Evolutionary conservation across 2,329 filamentous ascomycete genomes (phyloP), one percentile per base, ranked within the genome.

Genomic region (Aspergillus calidoustus): DNA sequence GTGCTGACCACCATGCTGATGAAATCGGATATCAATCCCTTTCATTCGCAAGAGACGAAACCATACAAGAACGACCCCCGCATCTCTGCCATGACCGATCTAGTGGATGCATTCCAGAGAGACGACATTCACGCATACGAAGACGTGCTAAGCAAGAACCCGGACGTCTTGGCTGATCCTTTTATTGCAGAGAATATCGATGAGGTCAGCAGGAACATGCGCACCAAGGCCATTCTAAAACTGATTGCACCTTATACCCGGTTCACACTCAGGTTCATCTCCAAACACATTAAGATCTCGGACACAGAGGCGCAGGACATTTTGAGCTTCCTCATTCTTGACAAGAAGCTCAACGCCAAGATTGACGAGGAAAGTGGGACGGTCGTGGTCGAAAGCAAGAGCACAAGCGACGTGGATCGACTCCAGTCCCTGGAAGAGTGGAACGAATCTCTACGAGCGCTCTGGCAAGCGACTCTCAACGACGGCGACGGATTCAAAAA

Each of bases 121-220:
- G 94, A 98, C 72, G 94, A 98, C 74, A 94, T 99, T 68, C 91
- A 94, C 75, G 84, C 87, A 68, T 99, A 99, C 78, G 92, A 97
- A 78, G 88, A 86, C 58, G 93, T 97, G 43, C 83, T 99, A 59
- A 88, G 92, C 71, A 89, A 89, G 72, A 96, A 97, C 80, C 89
- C 89, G 71, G 95, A 97, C 73, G 89, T 99, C 28, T 84, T 98
- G 44, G 88, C 90, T 13, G 95, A 99, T 76, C 89, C 91, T 0
- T 99, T 98, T 80, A 99, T 99, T 70, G 94, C 94, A 30, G 95
- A 98, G 80, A 98, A 99, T 75, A 99, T 99, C 69, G 95, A 98
- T 77, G 95, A 99, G 80, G 94, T 99, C 60, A 99, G 94, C 56
- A 91, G 95, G 48, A 97, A 95, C 77, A 97, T 99, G 90, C 91